phyloP scores from a whole-genome alignment of 2,329 filamentous ascomycete genomes.

The Diaporthe sp. region DNA sequence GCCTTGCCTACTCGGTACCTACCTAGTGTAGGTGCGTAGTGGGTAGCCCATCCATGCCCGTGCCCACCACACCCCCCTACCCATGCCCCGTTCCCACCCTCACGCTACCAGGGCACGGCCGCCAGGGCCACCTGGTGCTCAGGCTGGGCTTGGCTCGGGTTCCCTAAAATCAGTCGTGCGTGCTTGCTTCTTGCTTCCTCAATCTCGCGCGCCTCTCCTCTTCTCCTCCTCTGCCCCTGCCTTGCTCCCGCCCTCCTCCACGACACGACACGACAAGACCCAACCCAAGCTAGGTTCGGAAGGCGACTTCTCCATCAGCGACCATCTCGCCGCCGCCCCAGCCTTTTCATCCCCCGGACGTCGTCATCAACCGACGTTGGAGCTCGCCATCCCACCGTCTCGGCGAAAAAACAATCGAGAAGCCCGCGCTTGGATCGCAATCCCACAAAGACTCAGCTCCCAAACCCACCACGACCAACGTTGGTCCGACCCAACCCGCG shows the following conservation, averaged over 20 bases:
- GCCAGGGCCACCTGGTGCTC: slow-evolving; percentile 27
- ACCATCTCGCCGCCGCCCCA: slow-evolving; percentile 14
- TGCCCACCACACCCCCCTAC: neutral
- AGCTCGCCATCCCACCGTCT: slow-evolving; percentile 10
- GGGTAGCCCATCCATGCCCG: slow-evolving; percentile 20
- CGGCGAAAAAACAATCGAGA: slow-evolving; percentile 13
- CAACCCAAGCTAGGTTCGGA: neutral
- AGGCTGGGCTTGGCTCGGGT: slow-evolving; percentile 28
- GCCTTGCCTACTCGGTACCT: slow-evolving; percentile 2
- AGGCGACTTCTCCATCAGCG: neutral
- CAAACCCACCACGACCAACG: slow-evolving; percentile 15
- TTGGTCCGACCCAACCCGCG: slow-evolving; percentile 3
- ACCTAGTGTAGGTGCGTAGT: too few relatives aligned
- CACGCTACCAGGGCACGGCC: slow-evolving; percentile 15
- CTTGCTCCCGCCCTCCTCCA: slow-evolving; percentile 27
- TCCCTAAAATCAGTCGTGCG: slow-evolving; percentile 33
- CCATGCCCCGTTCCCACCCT: slow-evolving; percentile 23
- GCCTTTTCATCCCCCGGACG: neutral
- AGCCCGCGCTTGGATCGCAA: slow-evolving; percentile 25
- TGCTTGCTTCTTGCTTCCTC: slow-evolving; percentile 29
- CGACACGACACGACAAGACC: slow-evolving; percentile 18
- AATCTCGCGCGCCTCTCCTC: slow-evolving; percentile 33
- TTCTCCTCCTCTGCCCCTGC: slow-evolving; percentile 27
- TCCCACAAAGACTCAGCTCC: slow-evolving; percentile 5
- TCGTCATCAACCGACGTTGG: neutral